Percentiles rank a stretch among this genome's conserved stretches.
Evolutionary conservation across 768 basidiomycete species (phyloP).

Genomic region (Tricholoma furcatifolium): DNA sequence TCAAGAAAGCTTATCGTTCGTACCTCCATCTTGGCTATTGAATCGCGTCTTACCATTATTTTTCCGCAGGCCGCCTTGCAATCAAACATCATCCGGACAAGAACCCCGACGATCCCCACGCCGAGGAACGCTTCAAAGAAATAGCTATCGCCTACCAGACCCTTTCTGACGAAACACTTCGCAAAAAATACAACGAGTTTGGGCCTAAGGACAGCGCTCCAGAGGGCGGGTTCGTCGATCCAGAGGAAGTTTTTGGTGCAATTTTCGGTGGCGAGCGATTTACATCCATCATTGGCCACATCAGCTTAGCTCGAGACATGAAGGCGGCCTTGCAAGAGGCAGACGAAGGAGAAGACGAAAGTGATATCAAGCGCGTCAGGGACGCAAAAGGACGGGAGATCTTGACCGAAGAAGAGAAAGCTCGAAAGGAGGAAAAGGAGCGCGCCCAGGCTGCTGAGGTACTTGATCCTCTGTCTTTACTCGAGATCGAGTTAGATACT

Average conservation of each 20-base stretch:
- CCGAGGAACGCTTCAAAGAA: constrained; percentile 87
- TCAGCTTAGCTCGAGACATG: constrained; percentile 89
- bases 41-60: background rate
- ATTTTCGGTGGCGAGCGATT: constrained; percentile 91
- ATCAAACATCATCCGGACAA: constrained; percentile 94
- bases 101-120: constrained; percentile 82
- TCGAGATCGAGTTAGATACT: background rate
- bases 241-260: constrained; percentile 76
- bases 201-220: constrained; percentile 80
- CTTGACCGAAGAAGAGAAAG: constrained; percentile 68
- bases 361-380: constrained; percentile 51
- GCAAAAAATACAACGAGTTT: constrained; percentile 90
- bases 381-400: constrained; percentile 54
- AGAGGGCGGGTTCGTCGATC: constrained; percentile 87
- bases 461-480: constrained; percentile 17
- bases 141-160: constrained; percentile 91
- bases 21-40: constrained; percentile 11
- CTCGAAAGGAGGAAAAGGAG: constrained; percentile 72
- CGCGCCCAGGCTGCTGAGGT: constrained; percentile 69
- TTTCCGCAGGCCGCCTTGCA: constrained; percentile 63
- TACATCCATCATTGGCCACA: constrained; percentile 83
- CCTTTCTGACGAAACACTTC: constrained; percentile 71
- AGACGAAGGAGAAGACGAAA: constrained; percentile 65
- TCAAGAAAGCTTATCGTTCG: constrained; percentile 90
- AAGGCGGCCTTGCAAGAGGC: constrained; percentile 89